phyloP scores from a whole-genome alignment of 140 eudicot species.

The Cichorium intybus region DNA sequence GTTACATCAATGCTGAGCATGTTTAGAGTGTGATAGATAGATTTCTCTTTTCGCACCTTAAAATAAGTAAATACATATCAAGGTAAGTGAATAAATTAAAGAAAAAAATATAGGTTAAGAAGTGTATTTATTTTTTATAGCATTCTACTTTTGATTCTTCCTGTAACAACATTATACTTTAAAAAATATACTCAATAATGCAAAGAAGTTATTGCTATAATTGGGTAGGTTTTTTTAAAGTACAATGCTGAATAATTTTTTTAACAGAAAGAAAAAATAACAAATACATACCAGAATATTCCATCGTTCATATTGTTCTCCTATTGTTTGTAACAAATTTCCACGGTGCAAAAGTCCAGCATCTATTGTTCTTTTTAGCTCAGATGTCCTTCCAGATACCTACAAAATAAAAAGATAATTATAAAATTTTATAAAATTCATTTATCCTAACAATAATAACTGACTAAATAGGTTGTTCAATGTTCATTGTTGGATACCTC shows the following conservation, averaged over 20 bases:
- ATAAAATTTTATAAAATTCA: neutral
- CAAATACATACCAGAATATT: constrained; percentile 57
- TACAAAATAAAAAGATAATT: neutral
- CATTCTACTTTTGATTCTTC: no score
- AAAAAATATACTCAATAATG: no score
- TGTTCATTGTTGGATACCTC: constrained; percentile 52
- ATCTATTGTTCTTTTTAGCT: constrained; percentile 79
- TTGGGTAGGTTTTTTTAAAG: no score
- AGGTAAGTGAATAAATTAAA: constrained; percentile 11
- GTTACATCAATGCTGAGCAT: constrained; percentile 96
- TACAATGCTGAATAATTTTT: no score
- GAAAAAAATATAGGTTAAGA: neutral
- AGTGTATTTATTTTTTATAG: neutral
- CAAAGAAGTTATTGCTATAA: no score
- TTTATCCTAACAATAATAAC: neutral
- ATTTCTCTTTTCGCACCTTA: constrained; percentile 77
- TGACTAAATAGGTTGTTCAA: neutral
- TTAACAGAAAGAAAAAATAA: neutral
- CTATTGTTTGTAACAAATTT: constrained; percentile 68
- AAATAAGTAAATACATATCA: constrained; percentile 18
- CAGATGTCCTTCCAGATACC: constrained; percentile 79
- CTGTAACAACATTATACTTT: no score
- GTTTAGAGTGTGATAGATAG: constrained; percentile 81
- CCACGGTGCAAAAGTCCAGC: constrained; percentile 74
- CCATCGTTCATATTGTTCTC: constrained; percentile 76